Conservation (phyloP, 202 grass and related monocot species). For the Digitaria exilis region DNA sequence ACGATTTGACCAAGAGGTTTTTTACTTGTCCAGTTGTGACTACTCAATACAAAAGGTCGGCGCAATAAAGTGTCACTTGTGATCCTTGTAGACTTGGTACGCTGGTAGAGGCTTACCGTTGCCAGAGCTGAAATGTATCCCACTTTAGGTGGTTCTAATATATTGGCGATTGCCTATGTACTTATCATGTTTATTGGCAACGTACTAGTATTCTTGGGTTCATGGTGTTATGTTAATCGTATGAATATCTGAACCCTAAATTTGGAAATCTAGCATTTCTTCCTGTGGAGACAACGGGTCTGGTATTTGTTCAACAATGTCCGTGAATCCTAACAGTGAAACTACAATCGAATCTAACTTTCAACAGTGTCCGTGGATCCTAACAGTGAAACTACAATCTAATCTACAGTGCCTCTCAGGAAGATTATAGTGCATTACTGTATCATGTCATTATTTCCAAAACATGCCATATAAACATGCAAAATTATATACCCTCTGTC, state of each 20-base stretch:
- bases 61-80: slow-evolving; percentile 35
- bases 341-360: no score
- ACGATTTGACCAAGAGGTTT: slow-evolving; percentile 44
- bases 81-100: slow-evolving; percentile 26
- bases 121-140: slow-evolving; percentile 25
- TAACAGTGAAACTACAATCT: no score
- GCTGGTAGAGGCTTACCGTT: slow-evolving; percentile 27
- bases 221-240: neutral
- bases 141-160: neutral
- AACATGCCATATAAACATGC: no score
- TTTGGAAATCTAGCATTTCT: neutral
- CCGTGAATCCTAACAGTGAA: no score
- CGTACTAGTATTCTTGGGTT: neutral
- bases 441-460: no score
- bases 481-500: no score
- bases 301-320: neutral
- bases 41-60: slow-evolving; percentile 42
- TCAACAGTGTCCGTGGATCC: no score
- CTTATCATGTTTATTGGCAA: slow-evolving; percentile 2
- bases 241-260: neutral
- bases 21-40: slow-evolving; percentile 35
- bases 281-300: neutral
- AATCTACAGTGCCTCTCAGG: no score
- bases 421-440: no score
- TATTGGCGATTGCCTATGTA: neutral